A percentile compares a stretch with the other conserved stretches of the same genome.
Evolutionary conservation across 139 green algal genomes (phyloP).

Genomic region (Micromonas pusilla): DNA sequence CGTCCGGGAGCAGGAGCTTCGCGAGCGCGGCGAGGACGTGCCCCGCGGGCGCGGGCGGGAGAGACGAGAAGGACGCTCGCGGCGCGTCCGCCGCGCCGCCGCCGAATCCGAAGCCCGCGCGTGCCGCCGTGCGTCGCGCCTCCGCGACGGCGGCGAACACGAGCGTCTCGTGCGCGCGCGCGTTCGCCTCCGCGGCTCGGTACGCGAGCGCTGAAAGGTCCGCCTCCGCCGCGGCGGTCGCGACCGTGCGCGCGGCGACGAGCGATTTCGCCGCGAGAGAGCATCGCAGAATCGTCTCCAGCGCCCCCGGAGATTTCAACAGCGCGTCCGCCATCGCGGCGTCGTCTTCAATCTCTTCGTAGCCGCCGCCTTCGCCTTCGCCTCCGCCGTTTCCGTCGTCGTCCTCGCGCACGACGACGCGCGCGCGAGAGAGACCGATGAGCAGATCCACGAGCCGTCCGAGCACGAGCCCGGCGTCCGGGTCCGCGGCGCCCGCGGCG

Average conservation of each 20-base stretch:
- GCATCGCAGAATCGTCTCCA: neutral
- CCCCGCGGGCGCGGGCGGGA: slow-evolving; percentile 20
- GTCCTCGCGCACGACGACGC: no score
- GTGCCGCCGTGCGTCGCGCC: neutral
- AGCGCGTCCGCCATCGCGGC: neutral
- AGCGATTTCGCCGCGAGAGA: neutral
- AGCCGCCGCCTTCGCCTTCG: neutral
- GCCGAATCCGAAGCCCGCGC: no score
- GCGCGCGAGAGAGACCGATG: no score
- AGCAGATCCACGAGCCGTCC: no score
- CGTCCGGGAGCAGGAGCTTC: slow-evolving; percentile 9
- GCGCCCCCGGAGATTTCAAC: no score
- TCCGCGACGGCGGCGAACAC: neutral
- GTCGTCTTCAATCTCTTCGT: neutral
- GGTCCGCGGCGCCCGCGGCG: no score
- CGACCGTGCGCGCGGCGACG: neutral
- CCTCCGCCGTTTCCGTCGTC: no score
- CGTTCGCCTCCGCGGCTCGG: neutral
- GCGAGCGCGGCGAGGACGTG: slow-evolving; percentile 20
- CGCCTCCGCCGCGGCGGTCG: neutral
- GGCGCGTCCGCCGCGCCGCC: no score
- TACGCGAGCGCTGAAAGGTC: neutral
- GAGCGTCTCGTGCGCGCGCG: neutral
- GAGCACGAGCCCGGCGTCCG: neutral
- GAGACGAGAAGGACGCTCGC: neutral